These are phyloP conservation scores for Kodamaea suecica DNA, from an alignment of 1,139 yeast genomes.

Conservation along the genomic window DNA sequence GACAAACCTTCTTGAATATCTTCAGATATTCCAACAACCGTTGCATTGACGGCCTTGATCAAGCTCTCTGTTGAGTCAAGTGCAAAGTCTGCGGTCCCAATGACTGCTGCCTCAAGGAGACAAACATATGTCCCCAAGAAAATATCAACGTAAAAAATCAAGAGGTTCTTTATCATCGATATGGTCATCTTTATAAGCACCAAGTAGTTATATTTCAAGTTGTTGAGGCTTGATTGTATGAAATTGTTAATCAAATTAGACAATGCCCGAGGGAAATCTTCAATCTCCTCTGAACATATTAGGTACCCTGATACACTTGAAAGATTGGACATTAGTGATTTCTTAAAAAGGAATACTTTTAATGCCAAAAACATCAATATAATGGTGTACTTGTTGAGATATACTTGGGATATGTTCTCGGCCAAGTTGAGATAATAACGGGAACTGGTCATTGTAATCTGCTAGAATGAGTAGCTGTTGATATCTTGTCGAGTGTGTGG, in stretches of 20 bases:
- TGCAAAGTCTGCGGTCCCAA: constrained; percentile 71
- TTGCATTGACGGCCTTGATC: constrained; percentile 56
- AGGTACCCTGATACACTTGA: constrained; percentile 32
- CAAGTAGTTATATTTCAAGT: constrained; percentile 12
- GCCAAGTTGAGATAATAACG: constrained; percentile 25
- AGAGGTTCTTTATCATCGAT: constrained; percentile 55
- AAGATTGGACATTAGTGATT: constrained; percentile 39
- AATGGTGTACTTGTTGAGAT: constrained; percentile 57
- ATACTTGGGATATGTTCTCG: constrained; percentile 55
- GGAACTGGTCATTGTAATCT: not conserved
- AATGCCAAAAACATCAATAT: constrained; percentile 42
- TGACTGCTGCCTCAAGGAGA: constrained; percentile 67
- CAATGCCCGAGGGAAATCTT: constrained; percentile 55
- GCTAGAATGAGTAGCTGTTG: not conserved
- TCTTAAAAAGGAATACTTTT: constrained; percentile 49
- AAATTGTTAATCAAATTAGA: constrained; percentile 49
- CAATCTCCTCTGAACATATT: constrained; percentile 37
- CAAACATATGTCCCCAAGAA: constrained; percentile 86
- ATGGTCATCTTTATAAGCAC: constrained; percentile 32
- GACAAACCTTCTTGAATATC: constrained; percentile 63
- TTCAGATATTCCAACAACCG: constrained; percentile 51
- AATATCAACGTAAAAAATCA: constrained; percentile 65
- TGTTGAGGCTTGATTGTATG: constrained; percentile 16
- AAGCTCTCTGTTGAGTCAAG: constrained; percentile 67
- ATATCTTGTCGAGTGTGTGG: too few relatives aligned